A percentile compares a stretch with the other conserved stretches of the same genome.
Conservation (phyloP, 73 alveolate genomes). For the Symbiodinium pilosum region DNA sequence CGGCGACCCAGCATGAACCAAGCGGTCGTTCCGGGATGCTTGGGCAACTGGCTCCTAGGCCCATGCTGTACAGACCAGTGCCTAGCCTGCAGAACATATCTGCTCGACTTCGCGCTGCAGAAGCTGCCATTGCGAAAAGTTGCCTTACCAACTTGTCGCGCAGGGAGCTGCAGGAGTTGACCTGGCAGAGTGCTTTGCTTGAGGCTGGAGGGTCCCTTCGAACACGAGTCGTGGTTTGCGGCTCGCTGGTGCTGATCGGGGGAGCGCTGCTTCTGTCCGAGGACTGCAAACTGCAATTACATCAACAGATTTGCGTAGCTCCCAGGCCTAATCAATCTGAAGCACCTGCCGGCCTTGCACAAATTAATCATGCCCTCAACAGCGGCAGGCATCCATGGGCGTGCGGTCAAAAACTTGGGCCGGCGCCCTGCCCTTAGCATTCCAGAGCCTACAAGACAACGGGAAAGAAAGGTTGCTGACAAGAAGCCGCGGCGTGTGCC, state of each 20-base stretch:
- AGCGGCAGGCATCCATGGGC: neutral
- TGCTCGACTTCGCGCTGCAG: too few species aligned
- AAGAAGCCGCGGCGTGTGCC: neutral
- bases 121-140: too few species aligned
- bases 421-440: neutral
- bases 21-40: neutral
- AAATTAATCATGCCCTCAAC: too few species aligned
- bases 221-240: conserved; percentile 88
- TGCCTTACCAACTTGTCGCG: too few species aligned
- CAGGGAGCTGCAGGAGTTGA: too few species aligned
- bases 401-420: conserved; percentile 24
- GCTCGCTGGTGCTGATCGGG: conserved; percentile 69
- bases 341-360: too few species aligned
- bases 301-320: neutral
- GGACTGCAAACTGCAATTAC: neutral
- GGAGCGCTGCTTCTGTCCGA: conserved; percentile 81
- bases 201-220: conserved; percentile 40
- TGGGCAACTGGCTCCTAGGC: neutral
- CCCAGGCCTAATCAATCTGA: neutral
- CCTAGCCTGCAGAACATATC: too few species aligned
- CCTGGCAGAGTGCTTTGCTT: neutral
- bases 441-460: too few species aligned
- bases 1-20: too few species aligned
- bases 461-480: too few species aligned
- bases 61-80: neutral